A percentile compares a stretch with the other conserved stretches of the same genome.
Evolutionary conservation across 768 basidiomycete species (phyloP).

Genomic region (Agrocybe chaxingu): DNA sequence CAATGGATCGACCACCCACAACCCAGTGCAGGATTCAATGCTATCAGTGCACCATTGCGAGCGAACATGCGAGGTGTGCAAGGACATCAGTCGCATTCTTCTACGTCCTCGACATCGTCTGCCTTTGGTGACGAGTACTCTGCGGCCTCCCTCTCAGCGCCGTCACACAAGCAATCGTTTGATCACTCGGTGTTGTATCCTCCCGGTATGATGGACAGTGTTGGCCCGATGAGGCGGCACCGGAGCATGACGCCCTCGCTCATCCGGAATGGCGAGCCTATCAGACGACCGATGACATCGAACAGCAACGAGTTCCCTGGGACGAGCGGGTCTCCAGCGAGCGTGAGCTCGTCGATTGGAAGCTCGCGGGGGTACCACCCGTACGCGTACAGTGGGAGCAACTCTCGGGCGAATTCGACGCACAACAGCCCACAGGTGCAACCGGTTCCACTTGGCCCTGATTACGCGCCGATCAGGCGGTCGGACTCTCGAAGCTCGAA

Average conservation of each 20-base stretch:
- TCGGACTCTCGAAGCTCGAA: conserved; percentile 41
- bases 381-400: conserved; percentile 41
- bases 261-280: conserved; percentile 47
- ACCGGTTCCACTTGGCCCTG: conserved; percentile 29
- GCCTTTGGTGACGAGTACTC: conserved; percentile 29
- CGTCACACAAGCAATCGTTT: conserved; percentile 66
- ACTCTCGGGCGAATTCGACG: conserved; percentile 37
- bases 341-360: conserved; percentile 26
- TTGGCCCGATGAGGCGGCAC: conserved; percentile 67
- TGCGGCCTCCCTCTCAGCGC: conserved; percentile 57
- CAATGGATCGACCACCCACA: conserved; percentile 39
- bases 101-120: conserved; percentile 27
- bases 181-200: conserved; percentile 56
- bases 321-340: conserved; percentile 28
- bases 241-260: conserved; percentile 76
- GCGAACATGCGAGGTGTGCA: conserved; percentile 18
- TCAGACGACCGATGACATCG: conserved; percentile 45
- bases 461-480: conserved; percentile 25
- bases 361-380: conserved; percentile 53
- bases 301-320: conserved; percentile 34
- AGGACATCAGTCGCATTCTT: conserved; percentile 19
- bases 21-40: conserved; percentile 39
- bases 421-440: conserved; percentile 45
- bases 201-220: conserved; percentile 32
- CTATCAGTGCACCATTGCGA: conserved; percentile 34